phyloP scores from a whole-genome alignment of 2,329 filamentous ascomycete species.

The Trichoderma koningii region DNA sequence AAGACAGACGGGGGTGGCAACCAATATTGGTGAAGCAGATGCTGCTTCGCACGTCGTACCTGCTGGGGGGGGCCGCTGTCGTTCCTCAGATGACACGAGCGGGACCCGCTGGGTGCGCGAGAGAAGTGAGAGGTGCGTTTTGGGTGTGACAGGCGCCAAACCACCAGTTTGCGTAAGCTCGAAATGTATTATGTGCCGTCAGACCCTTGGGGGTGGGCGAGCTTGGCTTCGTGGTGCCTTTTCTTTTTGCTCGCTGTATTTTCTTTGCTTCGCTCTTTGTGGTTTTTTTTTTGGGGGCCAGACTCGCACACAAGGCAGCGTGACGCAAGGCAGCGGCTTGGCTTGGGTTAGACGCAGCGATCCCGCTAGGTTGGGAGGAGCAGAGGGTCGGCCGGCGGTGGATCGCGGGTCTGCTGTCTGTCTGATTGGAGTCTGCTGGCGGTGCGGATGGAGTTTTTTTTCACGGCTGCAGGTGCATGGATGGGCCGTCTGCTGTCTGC shows the following conservation, averaged over 20 bases:
- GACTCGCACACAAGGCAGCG: constrained; percentile 6
- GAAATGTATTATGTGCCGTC: too few relatives aligned
- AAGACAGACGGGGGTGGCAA: constrained; percentile 23
- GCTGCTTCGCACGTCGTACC: constrained; percentile 27
- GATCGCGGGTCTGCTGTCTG: not conserved
- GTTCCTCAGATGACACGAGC: constrained; percentile 27
- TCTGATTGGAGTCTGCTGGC: too few relatives aligned
- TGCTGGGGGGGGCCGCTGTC: constrained; percentile 26
- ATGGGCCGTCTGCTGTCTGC: not conserved
- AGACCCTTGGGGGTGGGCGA: not conserved
- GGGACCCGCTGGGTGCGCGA: constrained; percentile 25
- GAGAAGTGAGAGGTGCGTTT: constrained; percentile 3
- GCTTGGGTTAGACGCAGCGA: constrained; percentile 3
- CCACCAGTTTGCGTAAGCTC: not conserved
- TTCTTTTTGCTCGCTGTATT: not conserved
- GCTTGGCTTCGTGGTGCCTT: constrained; percentile 12
- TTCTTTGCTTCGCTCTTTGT: not conserved
- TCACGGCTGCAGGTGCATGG: not conserved
- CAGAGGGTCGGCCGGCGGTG: not conserved
- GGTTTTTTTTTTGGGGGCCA: not conserved
- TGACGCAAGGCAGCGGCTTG: constrained; percentile 11
- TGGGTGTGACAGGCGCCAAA: constrained; percentile 27
- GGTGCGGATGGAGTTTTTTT: too few relatives aligned
- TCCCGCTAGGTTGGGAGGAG: constrained; percentile 4
- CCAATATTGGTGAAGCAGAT: constrained; percentile 29